Evolutionary conservation across 805 yeast species (phyloP), one percentile per base, ranked within the genome.

Genomic region (Komagataella phaffii): DNA sequence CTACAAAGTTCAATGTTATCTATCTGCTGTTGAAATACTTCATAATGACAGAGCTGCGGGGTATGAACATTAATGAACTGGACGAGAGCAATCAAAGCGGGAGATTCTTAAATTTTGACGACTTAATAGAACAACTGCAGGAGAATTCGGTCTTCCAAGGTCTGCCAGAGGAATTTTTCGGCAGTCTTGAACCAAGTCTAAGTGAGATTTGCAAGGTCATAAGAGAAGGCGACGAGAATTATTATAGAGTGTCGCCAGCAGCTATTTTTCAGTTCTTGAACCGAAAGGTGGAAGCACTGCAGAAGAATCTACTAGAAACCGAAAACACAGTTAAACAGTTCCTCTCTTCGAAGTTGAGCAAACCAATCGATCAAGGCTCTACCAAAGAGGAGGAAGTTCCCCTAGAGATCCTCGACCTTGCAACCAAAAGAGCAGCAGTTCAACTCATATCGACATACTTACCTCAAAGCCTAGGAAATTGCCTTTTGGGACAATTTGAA

Each of bases 361-460:
- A 48, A 65, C 47, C 60, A 73, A 56, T 21, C 50, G 52, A n/a
- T 19, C 46, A 21, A 30, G 19, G 14, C 12, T 30, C 40, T 4
- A 10, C n/a, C 14, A 24, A 18, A 23, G 45, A 24, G 19, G 47
- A 17, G 17, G 46, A 46, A 10, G 46, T 30, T 2, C 70, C 76
- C 2, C 56, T 55, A 2, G 63, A 66, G 6, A 65, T 74, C 1
- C 57, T 72, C n/a, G 54, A 60, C 3, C 58, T 69, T 2, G 65
- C 73, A 17, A 64, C 70, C 17, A 60, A 64, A 14, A 69, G 68
- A 51, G 63, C 72, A 51, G 62, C 83, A 5, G 63, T 81, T 3
- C 73, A 75, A 24, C 61, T 81, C 24, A 54, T 81, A 5, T 72
- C 78, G 2, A 72, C 77, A 2, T 73, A 71, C 54, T 64, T 77